Evolutionary conservation across 441 rosid species (phyloP).

Genomic region (Adansonia grandidieri): DNA sequence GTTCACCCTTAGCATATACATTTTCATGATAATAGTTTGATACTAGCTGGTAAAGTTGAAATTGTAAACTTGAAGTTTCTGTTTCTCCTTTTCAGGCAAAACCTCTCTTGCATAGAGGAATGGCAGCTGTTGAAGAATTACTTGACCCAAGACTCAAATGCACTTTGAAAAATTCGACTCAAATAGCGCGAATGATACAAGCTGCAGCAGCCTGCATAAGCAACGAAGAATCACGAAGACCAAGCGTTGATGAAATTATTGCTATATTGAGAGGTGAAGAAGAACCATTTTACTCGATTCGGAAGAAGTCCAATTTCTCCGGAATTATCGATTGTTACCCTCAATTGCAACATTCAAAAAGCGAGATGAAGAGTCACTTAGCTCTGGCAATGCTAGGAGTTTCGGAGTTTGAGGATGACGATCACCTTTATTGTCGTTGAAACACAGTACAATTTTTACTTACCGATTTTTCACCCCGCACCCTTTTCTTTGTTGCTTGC

Average conservation of each 20-base stretch:
- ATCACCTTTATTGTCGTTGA: conserved; percentile 62
- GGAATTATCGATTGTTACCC: conserved; percentile 70
- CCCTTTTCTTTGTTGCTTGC: conserved; percentile 21
- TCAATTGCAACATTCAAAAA: conserved; percentile 68
- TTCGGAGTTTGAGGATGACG: conserved; percentile 75
- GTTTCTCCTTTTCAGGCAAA: conserved; percentile 63
- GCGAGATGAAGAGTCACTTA: conserved; percentile 82
- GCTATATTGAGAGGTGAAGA: conserved; percentile 70
- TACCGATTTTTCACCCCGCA: background rate
- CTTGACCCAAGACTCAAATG: conserved; percentile 66
- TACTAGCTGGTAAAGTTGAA: background rate
- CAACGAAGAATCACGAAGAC: conserved; percentile 84
- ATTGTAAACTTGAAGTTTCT: background rate
- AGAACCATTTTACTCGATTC: conserved; percentile 41
- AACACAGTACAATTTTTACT: conserved; percentile 4
- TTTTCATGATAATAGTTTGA: background rate
- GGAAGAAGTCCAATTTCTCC: conserved; percentile 55
- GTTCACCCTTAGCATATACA: background rate
- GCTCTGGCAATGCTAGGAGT: conserved; percentile 97
- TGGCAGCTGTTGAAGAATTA: conserved; percentile 65
- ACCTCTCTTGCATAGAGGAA: conserved; percentile 76
- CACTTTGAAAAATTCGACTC: conserved; percentile 48
- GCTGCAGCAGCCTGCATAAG: conserved; percentile 82
- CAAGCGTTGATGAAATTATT: conserved; percentile 61
- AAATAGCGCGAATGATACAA: conserved; percentile 65